Evolutionary conservation across 1,139 yeast species (phyloP).

Genomic region (Pichia sp.): DNA sequence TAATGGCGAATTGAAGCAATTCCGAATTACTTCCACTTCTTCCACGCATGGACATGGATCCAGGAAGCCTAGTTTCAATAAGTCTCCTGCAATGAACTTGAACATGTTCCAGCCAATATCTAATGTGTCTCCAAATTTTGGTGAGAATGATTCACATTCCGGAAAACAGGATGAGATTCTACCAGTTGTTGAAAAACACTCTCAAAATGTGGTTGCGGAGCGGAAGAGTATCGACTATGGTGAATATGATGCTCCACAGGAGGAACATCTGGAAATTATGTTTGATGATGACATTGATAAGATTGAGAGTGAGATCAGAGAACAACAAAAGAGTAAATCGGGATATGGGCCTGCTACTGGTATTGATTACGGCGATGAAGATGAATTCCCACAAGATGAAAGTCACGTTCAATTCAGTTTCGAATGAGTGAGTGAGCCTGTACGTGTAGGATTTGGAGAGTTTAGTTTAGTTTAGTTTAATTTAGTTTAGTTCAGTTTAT

Average conservation of each 20-base stretch:
- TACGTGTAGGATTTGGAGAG: neutral
- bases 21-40: constrained; percentile 4
- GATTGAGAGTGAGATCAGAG: constrained; percentile 7
- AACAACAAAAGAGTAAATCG: constrained; percentile 9
- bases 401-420: constrained; percentile 22
- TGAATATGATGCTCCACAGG: constrained; percentile 19
- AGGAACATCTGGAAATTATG: constrained; percentile 27
- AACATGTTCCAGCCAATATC: constrained; percentile 11
- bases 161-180: neutral
- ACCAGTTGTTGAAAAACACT: neutral
- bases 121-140: neutral
- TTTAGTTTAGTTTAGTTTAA: neutral
- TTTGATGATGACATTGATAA: constrained; percentile 20
- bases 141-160: neutral
- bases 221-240: constrained; percentile 14
- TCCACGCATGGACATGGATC: too few relatives aligned
- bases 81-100: constrained; percentile 14
- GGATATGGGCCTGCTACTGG: constrained; percentile 15
- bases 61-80: neutral
- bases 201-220: neutral
- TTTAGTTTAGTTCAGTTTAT: neutral
- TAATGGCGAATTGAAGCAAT: too few relatives aligned
- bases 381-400: constrained; percentile 27
- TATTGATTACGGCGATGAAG: constrained; percentile 25
- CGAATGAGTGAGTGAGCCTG: constrained; percentile 13